These are phyloP conservation scores for Ceriops tagal DNA, from an alignment of 345 rosid species.

Conservation along the genomic window DNA sequence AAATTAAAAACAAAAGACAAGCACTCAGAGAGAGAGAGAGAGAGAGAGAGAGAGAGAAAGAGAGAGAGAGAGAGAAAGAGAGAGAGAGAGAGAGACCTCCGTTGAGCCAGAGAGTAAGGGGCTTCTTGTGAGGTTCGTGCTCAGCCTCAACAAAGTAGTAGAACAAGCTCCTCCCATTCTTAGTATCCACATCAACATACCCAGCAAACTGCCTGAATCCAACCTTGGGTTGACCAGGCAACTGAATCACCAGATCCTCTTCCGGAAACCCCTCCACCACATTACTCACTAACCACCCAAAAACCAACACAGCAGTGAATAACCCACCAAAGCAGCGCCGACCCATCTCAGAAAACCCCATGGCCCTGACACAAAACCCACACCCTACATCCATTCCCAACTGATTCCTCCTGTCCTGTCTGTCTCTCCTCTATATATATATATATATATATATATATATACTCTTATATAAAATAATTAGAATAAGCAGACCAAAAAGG, in stretches of 20 bases:
- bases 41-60: not conserved
- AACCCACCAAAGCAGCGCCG: conserved; percentile 24
- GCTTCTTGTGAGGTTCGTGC: conserved; percentile 48
- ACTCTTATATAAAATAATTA: too few species aligned
- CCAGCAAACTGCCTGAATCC: conserved; percentile 78
- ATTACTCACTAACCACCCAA: conserved; percentile 20
- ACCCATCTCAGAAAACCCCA: conserved; percentile 30
- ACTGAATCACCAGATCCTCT: conserved; percentile 67
- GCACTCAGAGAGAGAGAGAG: not conserved
- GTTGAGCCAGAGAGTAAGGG: conserved; percentile 92
- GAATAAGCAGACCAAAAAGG: not conserved
- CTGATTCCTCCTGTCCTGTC: conserved; percentile 7
- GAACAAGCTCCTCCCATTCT: conserved; percentile 76
- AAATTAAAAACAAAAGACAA: not conserved
- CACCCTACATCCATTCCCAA: conserved; percentile 13
- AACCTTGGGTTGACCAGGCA: conserved; percentile 83
- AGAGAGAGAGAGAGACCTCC: conserved; percentile 49
- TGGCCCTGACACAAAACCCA: not conserved
- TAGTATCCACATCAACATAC: conserved; percentile 71
- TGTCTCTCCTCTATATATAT: too few species aligned
- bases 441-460: too few species aligned
- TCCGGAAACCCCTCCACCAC: conserved; percentile 48
- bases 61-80: not conserved
- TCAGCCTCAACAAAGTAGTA: conserved; percentile 92
- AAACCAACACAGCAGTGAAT: conserved; percentile 19